phyloP scores from a whole-genome alignment of 352 stramenopile genomes.

The Phytophthora sojae region DNA sequence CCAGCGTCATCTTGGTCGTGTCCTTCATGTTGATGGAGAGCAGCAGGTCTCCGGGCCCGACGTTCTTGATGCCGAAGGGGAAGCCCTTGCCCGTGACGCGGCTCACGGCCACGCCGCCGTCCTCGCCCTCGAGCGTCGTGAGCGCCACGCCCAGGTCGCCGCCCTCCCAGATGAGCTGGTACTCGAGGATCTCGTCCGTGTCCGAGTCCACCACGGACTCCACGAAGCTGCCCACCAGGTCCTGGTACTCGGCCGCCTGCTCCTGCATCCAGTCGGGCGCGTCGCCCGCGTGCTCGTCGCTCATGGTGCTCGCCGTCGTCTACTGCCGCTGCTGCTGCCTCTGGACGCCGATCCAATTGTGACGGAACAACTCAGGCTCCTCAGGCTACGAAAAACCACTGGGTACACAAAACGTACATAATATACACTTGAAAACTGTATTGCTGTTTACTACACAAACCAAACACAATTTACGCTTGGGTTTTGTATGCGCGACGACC shows the following conservation, averaged over 20 bases:
- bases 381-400: constrained; percentile 15
- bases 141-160: constrained; percentile 86
- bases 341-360: constrained; percentile 34
- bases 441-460: constrained; percentile 17
- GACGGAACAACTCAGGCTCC: constrained; percentile 23
- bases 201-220: constrained; percentile 84
- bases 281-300: constrained; percentile 31
- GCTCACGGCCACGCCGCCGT: constrained; percentile 74
- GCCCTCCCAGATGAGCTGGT: constrained; percentile 91
- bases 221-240: constrained; percentile 88
- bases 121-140: constrained; percentile 70
- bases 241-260: constrained; percentile 84
- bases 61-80: constrained; percentile 90
- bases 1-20: constrained; percentile 78
- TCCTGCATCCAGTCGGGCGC: constrained; percentile 81
- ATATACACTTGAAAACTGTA: constrained; percentile 26
- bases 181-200: constrained; percentile 88
- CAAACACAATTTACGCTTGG: constrained; percentile 26
- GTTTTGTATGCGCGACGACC: constrained; percentile 17
- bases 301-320: constrained; percentile 30
- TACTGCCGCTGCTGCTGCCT: background rate
- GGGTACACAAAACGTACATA: constrained; percentile 31
- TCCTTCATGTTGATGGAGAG: constrained; percentile 88
- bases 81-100: constrained; percentile 89
- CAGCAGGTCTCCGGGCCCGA: constrained; percentile 78